phyloP scores from a whole-genome alignment of 495 filamentous ascomycete genomes.

The Daldinia decipiens region DNA sequence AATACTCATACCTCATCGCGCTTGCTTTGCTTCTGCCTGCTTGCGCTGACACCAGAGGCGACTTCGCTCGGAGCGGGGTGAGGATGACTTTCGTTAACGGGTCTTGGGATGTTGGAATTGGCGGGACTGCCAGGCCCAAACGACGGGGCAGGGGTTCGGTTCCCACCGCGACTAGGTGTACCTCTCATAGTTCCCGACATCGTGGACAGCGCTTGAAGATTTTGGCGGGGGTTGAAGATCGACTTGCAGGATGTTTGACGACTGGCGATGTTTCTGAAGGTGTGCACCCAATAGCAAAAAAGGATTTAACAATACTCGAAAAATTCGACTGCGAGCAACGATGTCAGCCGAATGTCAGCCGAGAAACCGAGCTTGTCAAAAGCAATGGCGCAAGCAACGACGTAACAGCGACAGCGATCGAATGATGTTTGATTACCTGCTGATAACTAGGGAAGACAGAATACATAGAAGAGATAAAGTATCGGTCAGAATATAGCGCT shows the following conservation, averaged over 20 bases:
- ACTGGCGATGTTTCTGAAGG: neutral
- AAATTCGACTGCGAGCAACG: conserved; percentile 23
- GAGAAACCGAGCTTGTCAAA: conserved; percentile 10
- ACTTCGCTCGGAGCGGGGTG: conserved; percentile 65
- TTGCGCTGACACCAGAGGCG: conserved; percentile 82
- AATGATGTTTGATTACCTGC: conserved; percentile 40
- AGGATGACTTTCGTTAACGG: conserved; percentile 73
- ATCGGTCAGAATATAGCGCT: conserved; percentile 25
- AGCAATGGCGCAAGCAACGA: conserved; percentile 24
- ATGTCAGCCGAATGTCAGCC: conserved; percentile 20
- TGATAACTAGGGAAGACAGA: conserved; percentile 19
- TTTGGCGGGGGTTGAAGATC: conserved; percentile 4
- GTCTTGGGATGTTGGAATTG: conserved; percentile 82
- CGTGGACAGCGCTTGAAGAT: conserved; percentile 4
- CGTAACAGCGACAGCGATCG: conserved; percentile 22
- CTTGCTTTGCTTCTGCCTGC: conserved; percentile 92
- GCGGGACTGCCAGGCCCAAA: conserved; percentile 71
- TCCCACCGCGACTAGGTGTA: conserved; percentile 68
- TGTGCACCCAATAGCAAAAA: conserved; percentile 18
- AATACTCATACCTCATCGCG: conserved; percentile 88
- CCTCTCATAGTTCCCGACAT: conserved; percentile 63
- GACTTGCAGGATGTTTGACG: neutral
- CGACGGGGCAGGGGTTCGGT: conserved; percentile 70
- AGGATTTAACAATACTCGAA: conserved; percentile 15
- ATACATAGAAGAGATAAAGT: conserved; percentile 16